Conservation (phyloP, 768 basidiomycete species). For the Kwoniella newhampshirensis region DNA sequence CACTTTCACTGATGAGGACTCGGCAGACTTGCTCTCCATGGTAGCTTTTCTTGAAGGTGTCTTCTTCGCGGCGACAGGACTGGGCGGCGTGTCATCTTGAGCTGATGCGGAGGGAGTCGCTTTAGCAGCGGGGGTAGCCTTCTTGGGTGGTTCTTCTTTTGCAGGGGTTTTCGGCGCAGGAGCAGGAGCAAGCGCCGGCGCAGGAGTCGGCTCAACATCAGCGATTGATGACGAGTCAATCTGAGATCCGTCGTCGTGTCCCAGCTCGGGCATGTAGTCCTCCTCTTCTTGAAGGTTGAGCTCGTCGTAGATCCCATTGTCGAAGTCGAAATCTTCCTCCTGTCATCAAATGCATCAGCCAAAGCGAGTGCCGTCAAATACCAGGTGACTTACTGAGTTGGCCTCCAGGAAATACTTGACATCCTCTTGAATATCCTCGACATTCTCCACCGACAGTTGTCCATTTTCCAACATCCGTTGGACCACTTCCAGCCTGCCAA, state of each 20-base stretch:
- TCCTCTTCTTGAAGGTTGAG: slow-evolving; percentile 96
- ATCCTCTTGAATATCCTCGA: slow-evolving; percentile 82
- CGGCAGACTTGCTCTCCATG: slow-evolving; percentile 34
- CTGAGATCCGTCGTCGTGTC: slow-evolving; percentile 67
- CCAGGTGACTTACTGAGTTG: slow-evolving; percentile 72
- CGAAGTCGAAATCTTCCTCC: slow-evolving; percentile 97
- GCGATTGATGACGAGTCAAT: slow-evolving; percentile 66
- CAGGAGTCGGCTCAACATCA: slow-evolving; percentile 54
- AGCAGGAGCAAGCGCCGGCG: slow-evolving; percentile 19
- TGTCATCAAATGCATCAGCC: slow-evolving; percentile 51
- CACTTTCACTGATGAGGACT: slow-evolving; percentile 58
- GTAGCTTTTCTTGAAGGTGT: slow-evolving; percentile 47
- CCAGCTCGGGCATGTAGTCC: slow-evolving; percentile 69
- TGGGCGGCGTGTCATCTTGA: slow-evolving; percentile 35
- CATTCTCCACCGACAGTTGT: slow-evolving; percentile 75
- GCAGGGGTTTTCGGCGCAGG: slow-evolving; percentile 40
- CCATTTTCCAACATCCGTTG: slow-evolving; percentile 92
- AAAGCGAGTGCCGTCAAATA: not conserved
- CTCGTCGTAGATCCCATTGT: slow-evolving; percentile 96
- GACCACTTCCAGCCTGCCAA: slow-evolving; percentile 86
- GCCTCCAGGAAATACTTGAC: slow-evolving; percentile 93
- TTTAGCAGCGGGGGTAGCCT: slow-evolving; percentile 30
- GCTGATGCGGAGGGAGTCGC: slow-evolving; percentile 12
- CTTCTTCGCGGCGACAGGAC: slow-evolving; percentile 48
- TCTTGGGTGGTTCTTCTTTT: slow-evolving; percentile 38